Evolutionary conservation across 345 rosid species (phyloP), one percentile per base, ranked within the genome.

Genomic region (Brassica carinata): DNA sequence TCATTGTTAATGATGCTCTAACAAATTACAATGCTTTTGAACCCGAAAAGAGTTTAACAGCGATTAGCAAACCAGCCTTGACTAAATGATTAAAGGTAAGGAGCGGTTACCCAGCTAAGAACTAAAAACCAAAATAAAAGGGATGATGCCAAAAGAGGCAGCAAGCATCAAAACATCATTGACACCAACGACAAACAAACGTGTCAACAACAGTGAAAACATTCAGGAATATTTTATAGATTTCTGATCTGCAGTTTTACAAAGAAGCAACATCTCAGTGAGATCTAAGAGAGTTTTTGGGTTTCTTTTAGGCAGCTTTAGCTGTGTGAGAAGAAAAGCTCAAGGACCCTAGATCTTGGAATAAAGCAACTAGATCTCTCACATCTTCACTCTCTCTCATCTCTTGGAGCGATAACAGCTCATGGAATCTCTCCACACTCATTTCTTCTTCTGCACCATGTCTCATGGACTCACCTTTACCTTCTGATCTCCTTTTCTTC

Each of bases 271-370:
- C 19, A 8, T 33, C 51, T n/a, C 11, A 67, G 3, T 59, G 23
- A 34, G 62, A 79, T 79, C 68, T 72, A 11, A 62, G 19, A 5
- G 8, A 9, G 36, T 1, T 63, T 6, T 4, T 38, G 15, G 65
- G 55, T 27, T 33, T 19, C 17, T 15, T n/a, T 83, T 83, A 87
- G 19, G 88, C 90, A 73, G 92, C 87, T 80, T 86, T 87, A 7
- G 88, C 89, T 34, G 81, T 40, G 79, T 79, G 82, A 55, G 78
- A 36, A 68, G 81, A 10, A 72, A 84, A 34, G 48, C 69, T 65
- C 76, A 75, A 71, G 9, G 57, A 78, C n/a, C 72, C 64, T 76
- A 84, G 82, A 85, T 87, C 85, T 80, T 77, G 84, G 66, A 82
- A 73, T 76, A 78, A 70, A 78, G 64, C 57, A 14, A 77, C 85